Percentiles rank a stretch among this genome's conserved stretches.
These are phyloP conservation scores for Yamadazyma akitaensis DNA, from an alignment of 805 yeast genomes.

Conservation along the genomic window DNA sequence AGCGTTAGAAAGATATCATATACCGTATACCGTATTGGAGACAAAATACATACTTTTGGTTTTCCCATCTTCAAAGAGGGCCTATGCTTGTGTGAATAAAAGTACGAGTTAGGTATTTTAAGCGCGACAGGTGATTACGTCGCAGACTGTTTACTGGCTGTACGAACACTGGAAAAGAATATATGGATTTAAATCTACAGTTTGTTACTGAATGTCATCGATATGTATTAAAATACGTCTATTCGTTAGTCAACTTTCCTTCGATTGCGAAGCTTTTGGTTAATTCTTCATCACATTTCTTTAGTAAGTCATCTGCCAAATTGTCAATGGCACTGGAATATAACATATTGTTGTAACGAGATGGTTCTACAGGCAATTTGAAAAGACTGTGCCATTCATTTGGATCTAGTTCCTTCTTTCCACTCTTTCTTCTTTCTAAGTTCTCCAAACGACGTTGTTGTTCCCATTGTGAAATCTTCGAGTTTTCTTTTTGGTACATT, in stretches of 20 bases:
- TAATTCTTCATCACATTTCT: slow-evolving; percentile 63
- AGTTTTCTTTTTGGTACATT: slow-evolving; percentile 63
- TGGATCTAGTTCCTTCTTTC: slow-evolving; percentile 53
- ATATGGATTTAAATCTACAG: background rate
- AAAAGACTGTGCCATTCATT: slow-evolving; percentile 65
- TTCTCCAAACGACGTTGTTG: slow-evolving; percentile 66
- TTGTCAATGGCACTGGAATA: slow-evolving; percentile 65
- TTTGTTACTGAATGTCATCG: background rate
- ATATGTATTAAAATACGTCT: slow-evolving; percentile 8
- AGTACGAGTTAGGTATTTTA: background rate
- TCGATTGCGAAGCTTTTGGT: slow-evolving; percentile 60
- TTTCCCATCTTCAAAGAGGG: slow-evolving; percentile 8
- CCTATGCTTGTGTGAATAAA: background rate
- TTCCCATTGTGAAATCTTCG: slow-evolving; percentile 73
- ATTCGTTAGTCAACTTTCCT: slow-evolving; percentile 41
- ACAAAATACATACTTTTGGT: slow-evolving; percentile 9
- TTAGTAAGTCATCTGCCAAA: slow-evolving; percentile 68
- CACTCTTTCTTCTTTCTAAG: slow-evolving; percentile 53
- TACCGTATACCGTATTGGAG: background rate
- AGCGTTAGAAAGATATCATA: background rate
- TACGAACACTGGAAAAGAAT: background rate
- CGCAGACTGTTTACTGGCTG: background rate
- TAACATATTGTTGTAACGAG: slow-evolving; percentile 69
- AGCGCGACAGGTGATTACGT: slow-evolving; percentile 2
- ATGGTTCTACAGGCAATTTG: slow-evolving; percentile 71